These are phyloP conservation scores for Xylaria hypoxylon DNA, from an alignment of 2,329 filamentous ascomycete genomes.

Conservation along the genomic window DNA sequence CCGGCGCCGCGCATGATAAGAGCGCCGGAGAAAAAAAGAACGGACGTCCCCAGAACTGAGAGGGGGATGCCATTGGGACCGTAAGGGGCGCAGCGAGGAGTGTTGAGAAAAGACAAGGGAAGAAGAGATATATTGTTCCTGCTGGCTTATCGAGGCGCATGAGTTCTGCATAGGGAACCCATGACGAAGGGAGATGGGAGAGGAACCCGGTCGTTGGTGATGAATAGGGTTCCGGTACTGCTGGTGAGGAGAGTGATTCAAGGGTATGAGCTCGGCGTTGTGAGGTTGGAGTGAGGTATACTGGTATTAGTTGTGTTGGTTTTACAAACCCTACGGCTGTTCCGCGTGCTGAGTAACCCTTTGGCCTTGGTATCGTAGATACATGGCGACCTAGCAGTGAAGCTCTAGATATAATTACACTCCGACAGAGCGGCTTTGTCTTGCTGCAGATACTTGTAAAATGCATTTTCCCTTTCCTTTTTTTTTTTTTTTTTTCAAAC, in stretches of 20 bases:
- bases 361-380: constrained; percentile 32
- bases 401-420: constrained; percentile 9
- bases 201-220: constrained; percentile 78
- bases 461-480: constrained; percentile 20
- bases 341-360: constrained; percentile 8
- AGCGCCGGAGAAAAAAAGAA: constrained; percentile 80
- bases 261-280: constrained; percentile 44
- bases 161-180: constrained; percentile 85
- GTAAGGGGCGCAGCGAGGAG: constrained; percentile 80
- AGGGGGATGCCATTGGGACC: constrained; percentile 69
- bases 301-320: constrained; percentile 36
- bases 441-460: constrained; percentile 20
- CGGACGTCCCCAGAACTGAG: constrained; percentile 71
- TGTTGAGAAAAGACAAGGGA: constrained; percentile 87
- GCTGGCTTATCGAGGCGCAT: constrained; percentile 83
- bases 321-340: constrained; percentile 41
- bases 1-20: constrained; percentile 89
- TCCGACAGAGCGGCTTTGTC: constrained; percentile 23
- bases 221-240: constrained; percentile 61
- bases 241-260: constrained; percentile 40
- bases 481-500: not conserved
- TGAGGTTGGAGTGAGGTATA: constrained; percentile 17
- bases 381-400: constrained; percentile 27
- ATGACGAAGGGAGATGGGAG: constrained; percentile 73
- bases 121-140: constrained; percentile 86